A percentile compares a stretch with the other conserved stretches of the same genome.
These are phyloP conservation scores for Artemisia argyi DNA, from an alignment of 129 eudicot species.

Conservation along the genomic window DNA sequence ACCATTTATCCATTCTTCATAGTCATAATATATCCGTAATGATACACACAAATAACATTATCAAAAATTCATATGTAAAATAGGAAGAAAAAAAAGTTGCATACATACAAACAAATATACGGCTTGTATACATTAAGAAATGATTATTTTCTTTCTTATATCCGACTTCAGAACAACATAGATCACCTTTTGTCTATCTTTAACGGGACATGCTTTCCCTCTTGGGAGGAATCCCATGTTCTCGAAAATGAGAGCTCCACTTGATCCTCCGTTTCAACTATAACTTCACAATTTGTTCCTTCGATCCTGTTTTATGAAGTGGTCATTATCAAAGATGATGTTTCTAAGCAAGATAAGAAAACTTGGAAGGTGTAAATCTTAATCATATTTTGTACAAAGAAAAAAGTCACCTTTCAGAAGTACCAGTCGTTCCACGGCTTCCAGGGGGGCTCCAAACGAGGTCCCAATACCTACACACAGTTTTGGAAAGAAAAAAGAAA, in stretches of 20 bases:
- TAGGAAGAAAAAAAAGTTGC: too few species aligned
- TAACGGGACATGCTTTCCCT: constrained; percentile 41
- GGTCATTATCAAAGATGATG: background rate
- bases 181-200: constrained; percentile 49
- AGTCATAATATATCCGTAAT: too few species aligned
- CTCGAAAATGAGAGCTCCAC: constrained; percentile 51
- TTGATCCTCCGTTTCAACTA: constrained; percentile 43
- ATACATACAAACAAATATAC: too few species aligned
- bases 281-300: constrained; percentile 34
- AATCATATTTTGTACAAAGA: background rate
- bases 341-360: too few species aligned
- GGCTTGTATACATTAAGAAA: too few species aligned
- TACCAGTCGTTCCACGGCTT: constrained; percentile 32
- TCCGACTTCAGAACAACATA: background rate
- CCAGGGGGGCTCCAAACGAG: constrained; percentile 45
- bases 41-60: too few species aligned
- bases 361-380: too few species aligned
- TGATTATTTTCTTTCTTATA: background rate
- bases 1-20: too few species aligned
- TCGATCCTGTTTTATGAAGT: constrained; percentile 25
- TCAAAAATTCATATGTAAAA: too few species aligned
- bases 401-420: constrained; percentile 31
- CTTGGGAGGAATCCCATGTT: constrained; percentile 46
- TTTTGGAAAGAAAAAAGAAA: background rate
- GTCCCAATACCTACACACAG: constrained; percentile 38